Conservation (phyloP, 441 rosid genomes). For the Omphalea diandra region DNA sequence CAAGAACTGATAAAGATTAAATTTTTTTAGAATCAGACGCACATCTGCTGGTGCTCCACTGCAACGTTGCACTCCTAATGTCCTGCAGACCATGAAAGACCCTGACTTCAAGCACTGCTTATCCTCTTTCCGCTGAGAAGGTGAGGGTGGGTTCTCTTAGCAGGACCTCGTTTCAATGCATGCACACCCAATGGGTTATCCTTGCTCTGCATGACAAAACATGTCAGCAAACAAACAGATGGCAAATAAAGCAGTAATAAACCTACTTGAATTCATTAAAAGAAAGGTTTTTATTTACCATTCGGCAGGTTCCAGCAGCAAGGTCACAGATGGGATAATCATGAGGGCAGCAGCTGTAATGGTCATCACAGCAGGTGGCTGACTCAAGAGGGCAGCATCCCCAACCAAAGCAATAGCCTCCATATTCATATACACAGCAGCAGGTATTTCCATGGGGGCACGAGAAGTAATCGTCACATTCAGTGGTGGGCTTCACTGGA, state of each 20-base stretch:
- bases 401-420: slow-evolving; percentile 71
- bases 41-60: not conserved
- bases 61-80: not conserved
- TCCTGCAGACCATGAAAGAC: not conserved
- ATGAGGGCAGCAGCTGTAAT: slow-evolving; percentile 82
- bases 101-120: not conserved
- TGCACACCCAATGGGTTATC: slow-evolving; percentile 58
- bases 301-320: slow-evolving; percentile 55
- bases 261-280: not conserved
- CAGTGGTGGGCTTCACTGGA: slow-evolving; percentile 59
- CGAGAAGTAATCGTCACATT: slow-evolving; percentile 60
- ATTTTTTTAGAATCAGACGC: not conserved
- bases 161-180: slow-evolving; percentile 64
- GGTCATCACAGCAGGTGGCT: slow-evolving; percentile 90
- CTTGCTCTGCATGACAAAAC: slow-evolving; percentile 63
- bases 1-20: not conserved
- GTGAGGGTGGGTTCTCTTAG: slow-evolving; percentile 33
- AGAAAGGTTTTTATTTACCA: slow-evolving; percentile 34
- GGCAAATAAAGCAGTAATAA: not conserved
- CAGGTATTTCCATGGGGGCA: slow-evolving; percentile 80
- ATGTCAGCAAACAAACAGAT: not conserved
- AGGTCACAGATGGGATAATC: slow-evolving; percentile 79
- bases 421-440: slow-evolving; percentile 67
- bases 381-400: slow-evolving; percentile 93
- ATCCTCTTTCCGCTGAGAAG: not conserved